Evolutionary conservation across 495 filamentous ascomycete genomes (phyloP).

Genomic region (Neurospora sublineolata): DNA sequence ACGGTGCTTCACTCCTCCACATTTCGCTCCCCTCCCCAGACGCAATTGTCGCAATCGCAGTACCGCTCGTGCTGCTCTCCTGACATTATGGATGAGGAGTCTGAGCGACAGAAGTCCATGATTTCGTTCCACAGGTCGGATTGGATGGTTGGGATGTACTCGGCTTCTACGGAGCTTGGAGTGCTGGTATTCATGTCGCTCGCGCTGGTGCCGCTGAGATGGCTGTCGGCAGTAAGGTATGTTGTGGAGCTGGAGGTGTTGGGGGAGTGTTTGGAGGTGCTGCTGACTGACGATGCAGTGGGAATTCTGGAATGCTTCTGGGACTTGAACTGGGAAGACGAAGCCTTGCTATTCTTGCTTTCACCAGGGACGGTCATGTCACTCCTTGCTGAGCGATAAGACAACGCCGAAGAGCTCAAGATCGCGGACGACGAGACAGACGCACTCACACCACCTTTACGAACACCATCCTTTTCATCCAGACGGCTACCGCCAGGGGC

Average conservation of each 20-base stretch:
- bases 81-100: accelerated
- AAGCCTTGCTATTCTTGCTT: no score
- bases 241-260: not conserved
- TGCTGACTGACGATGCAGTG: not conserved
- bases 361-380: no score
- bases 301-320: not conserved
- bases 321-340: not conserved
- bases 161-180: not conserved
- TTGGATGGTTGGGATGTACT: not conserved
- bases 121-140: not conserved
- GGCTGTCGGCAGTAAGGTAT: not conserved
- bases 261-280: no score
- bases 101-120: not conserved
- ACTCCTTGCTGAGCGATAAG: no score
- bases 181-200: not conserved
- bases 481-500: no score
- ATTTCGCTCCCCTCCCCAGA: not conserved
- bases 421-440: no score
- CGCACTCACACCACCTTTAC: no score
- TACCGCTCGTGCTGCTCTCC: not conserved
- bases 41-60: not conserved
- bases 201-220: not conserved
- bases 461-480: no score
- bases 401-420: not conserved
- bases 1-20: not conserved